Conservation (phyloP, 257 asterid genomes). For the Hygrophila difformis region DNA sequence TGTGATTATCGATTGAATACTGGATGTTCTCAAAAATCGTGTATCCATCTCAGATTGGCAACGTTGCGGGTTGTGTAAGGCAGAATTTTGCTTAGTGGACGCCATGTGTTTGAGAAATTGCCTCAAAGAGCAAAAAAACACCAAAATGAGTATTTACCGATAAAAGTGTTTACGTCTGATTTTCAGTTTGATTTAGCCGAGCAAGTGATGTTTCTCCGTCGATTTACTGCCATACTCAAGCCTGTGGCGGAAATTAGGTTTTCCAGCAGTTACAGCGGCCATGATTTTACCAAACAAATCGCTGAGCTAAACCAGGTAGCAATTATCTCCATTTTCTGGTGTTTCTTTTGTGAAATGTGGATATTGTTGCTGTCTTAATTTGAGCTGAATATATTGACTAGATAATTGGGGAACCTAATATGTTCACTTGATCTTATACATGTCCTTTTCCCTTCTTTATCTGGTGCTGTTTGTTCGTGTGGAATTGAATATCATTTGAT, state of each 20-base stretch:
- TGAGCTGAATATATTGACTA: background rate
- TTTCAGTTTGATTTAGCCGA: too few relatives aligned
- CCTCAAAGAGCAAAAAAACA: slow-evolving; percentile 13
- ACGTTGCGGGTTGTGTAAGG: too few relatives aligned
- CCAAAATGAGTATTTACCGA: background rate
- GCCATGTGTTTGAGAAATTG: slow-evolving; percentile 24
- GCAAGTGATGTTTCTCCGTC: slow-evolving; percentile 40
- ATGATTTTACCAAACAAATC: slow-evolving; percentile 45
- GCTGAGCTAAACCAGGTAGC: slow-evolving; percentile 71
- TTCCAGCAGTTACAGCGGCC: slow-evolving; percentile 30
- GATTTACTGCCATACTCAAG: slow-evolving; percentile 22
- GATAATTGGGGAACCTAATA: background rate
- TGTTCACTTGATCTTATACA: background rate
- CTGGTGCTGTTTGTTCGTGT: too few relatives aligned
- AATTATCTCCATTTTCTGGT: background rate
- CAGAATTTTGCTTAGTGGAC: background rate
- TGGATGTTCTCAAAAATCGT: too few relatives aligned
- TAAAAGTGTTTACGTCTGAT: background rate
- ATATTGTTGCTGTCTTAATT: background rate
- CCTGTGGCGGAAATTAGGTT: slow-evolving; percentile 30
- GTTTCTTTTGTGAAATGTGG: background rate
- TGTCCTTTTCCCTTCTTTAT: background rate
- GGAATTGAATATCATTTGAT: too few relatives aligned
- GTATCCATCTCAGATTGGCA: too few relatives aligned
- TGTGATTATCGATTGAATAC: too few relatives aligned